Evolutionary conservation across 148 eudicot species (phyloP).

Genomic region (Rhododendron molle): DNA sequence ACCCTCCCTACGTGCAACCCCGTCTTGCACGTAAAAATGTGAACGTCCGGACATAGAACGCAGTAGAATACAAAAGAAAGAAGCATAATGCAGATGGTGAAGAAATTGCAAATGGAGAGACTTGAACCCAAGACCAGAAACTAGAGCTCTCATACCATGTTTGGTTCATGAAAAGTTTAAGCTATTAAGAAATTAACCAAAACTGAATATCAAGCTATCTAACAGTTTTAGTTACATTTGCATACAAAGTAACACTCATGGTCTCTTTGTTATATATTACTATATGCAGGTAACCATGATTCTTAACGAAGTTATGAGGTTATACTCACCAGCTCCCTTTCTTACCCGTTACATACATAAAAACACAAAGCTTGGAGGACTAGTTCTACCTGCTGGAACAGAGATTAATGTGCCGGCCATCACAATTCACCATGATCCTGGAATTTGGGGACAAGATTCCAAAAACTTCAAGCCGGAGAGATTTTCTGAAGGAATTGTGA

Average conservation of each 20-base stretch:
- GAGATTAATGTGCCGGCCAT: constrained; percentile 25
- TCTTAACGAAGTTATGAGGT: constrained; percentile 44
- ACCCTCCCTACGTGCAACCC: too few species aligned
- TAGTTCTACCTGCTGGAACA: constrained; percentile 31
- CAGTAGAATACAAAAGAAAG: too few species aligned
- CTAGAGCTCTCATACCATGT: background rate
- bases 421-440: constrained; percentile 28
- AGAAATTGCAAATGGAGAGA: background rate
- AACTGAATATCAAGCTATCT: background rate
- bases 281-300: constrained; percentile 46
- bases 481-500: constrained; percentile 46
- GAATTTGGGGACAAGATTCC: constrained; percentile 59
- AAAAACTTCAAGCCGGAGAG: constrained; percentile 52
- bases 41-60: background rate
- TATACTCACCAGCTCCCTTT: constrained; percentile 31
- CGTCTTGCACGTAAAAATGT: background rate
- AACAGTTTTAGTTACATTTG: too few species aligned
- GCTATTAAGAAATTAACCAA: background rate
- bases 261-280: background rate
- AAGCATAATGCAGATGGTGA: background rate
- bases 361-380: constrained; percentile 31
- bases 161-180: background rate
- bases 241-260: background rate
- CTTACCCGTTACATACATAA: constrained; percentile 9
- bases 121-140: background rate